These are phyloP conservation scores for Boletus sensibilis DNA, from an alignment of 768 basidiomycete genomes.

Conservation along the genomic window DNA sequence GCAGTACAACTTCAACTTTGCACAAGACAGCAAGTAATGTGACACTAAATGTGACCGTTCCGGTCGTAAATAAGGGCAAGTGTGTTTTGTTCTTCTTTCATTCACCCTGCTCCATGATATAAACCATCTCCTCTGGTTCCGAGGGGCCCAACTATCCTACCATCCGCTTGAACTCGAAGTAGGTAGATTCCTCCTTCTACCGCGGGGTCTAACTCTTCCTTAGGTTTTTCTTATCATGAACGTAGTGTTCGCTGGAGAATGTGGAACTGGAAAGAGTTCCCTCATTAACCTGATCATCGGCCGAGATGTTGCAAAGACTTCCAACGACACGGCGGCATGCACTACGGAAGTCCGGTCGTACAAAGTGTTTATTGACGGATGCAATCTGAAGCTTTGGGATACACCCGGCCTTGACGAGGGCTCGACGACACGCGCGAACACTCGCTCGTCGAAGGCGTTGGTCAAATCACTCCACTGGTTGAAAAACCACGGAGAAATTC, in stretches of 20 bases:
- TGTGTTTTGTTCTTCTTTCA: not conserved
- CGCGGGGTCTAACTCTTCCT: not conserved
- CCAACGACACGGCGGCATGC: constrained; percentile 21
- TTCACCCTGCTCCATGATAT: not conserved
- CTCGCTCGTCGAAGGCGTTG: constrained; percentile 2
- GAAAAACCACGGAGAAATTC: constrained; percentile 2
- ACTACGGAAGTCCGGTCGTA: constrained; percentile 12
- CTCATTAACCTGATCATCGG: constrained; percentile 23
- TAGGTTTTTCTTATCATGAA: constrained; percentile 16
- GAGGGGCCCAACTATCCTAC: not conserved
- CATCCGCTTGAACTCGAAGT: not conserved
- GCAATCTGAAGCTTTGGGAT: constrained; percentile 14
- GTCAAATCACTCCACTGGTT: constrained; percentile 11
- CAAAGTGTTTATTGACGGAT: constrained; percentile 13
- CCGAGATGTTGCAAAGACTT: constrained; percentile 12
- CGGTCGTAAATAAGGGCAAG: not conserved
- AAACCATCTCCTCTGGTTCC: not conserved
- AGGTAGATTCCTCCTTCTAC: not conserved
- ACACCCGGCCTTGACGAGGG: constrained; percentile 19
- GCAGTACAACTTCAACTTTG: not conserved
- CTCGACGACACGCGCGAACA: constrained; percentile 1
- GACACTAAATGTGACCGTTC: not conserved
- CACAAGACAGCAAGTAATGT: constrained; percentile 7
- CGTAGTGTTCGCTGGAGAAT: constrained; percentile 25
- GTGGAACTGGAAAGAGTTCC: constrained; percentile 27